Percentiles rank a stretch among this genome's conserved stretches.
Conservation (phyloP, 2,329 filamentous ascomycete genomes). For the Calonectria montana region DNA sequence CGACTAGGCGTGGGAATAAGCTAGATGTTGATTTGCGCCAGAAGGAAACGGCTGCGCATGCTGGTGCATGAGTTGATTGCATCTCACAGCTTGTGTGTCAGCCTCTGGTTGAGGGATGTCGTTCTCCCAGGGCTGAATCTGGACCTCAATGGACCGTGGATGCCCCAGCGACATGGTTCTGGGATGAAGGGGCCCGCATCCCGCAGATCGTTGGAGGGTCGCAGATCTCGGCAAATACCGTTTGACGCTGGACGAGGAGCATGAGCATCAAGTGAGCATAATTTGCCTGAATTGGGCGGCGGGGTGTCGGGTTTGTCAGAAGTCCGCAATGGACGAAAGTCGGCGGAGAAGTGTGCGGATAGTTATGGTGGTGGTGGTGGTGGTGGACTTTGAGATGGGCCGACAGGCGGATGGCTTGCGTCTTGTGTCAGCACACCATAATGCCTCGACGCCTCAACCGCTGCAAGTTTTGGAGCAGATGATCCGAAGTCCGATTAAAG, state of each 20-base stretch:
- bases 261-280: background rate
- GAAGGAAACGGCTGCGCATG: background rate
- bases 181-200: conserved; percentile 8
- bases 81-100: background rate
- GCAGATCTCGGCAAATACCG: conserved; percentile 23
- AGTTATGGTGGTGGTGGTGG: background rate
- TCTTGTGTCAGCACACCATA: conserved; percentile 1
- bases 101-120: background rate
- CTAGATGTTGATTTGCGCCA: background rate
- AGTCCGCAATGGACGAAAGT: conserved; percentile 19
- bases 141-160: conserved; percentile 11
- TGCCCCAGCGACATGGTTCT: conserved; percentile 20
- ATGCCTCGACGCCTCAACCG: conserved; percentile 16
- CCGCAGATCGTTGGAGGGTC: conserved; percentile 18
- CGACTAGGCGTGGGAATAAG: background rate
- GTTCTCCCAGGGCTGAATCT: conserved; percentile 19
- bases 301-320: conserved; percentile 9
- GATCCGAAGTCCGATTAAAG: conserved; percentile 9
- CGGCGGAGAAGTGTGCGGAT: conserved; percentile 5
- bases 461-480: conserved; percentile 4
- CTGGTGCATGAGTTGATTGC: background rate
- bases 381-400: conserved; percentile 13
- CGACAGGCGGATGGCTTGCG: background rate
- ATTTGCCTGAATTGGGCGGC: conserved; percentile 11
- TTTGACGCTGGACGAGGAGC: background rate